Evolutionary conservation across 306 rosid species (phyloP).

Genomic region (Mimosa bimucronata): DNA sequence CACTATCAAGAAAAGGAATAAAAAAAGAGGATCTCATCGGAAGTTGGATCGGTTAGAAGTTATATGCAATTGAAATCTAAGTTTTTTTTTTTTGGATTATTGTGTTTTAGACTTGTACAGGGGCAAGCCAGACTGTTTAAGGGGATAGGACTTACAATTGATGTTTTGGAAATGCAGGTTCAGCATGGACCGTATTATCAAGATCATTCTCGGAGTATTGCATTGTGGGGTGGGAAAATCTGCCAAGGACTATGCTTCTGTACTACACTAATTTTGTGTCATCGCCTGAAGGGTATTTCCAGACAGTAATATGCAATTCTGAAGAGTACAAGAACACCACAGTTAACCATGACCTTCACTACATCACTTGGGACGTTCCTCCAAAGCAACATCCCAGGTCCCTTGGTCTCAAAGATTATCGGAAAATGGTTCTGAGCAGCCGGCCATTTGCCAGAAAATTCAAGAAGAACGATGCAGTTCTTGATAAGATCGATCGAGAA

Average conservation of each 20-base stretch:
- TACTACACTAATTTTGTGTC: constrained; percentile 92
- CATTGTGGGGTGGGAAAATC: constrained; percentile 86
- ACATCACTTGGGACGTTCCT: constrained; percentile 88
- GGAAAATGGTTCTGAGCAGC: constrained; percentile 61
- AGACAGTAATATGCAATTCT: constrained; percentile 82
- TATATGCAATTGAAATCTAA: not conserved
- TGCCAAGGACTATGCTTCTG: constrained; percentile 85
- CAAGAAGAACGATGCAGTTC: constrained; percentile 66
- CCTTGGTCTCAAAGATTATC: constrained; percentile 62
- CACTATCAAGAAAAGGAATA: too few relatives aligned
- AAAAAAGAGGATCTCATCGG: not conserved
- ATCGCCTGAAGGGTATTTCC: constrained; percentile 92
- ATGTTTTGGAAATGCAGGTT: constrained; percentile 45
- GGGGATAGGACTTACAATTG: not conserved
- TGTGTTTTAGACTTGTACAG: not conserved
- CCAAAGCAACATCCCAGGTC: constrained; percentile 94
- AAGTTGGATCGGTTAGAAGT: not conserved
- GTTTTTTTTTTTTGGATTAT: not conserved
- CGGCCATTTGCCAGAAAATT: constrained; percentile 91
- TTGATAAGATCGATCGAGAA: constrained; percentile 71
- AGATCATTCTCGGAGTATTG: constrained; percentile 71
- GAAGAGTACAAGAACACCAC: constrained; percentile 71
- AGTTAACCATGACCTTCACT: constrained; percentile 87
- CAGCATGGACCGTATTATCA: constrained; percentile 80
- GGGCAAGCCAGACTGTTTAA: not conserved